Evolutionary conservation across 345 rosid genomes (phyloP), one percentile per base, ranked within the genome.

Genomic region (Nasturtium officinale): DNA sequence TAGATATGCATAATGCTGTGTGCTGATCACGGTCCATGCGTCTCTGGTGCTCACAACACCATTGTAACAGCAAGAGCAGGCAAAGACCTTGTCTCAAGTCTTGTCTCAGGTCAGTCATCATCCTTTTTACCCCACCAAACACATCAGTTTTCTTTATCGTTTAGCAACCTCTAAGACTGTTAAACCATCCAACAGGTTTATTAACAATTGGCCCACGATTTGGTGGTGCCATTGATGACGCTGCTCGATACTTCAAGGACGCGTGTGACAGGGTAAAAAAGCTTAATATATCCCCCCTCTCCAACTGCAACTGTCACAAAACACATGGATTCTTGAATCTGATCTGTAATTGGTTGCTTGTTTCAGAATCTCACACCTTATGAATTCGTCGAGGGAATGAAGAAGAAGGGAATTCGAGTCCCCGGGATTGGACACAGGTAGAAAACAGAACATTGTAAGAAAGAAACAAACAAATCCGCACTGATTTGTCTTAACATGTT

Each of bases 391-490:
- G 99, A 95, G 74, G 42, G 87, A 62, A 92, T 95, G 99, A 95
- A 92, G 87, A 95, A 95, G 92, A 91, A 90, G 82, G 99, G 99
- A 60, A 90, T 95, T 33, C 90, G 99, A 17, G 99, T 95, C 69
- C 99, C 99, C 1, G 98, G 98, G 63, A 92, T 91, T 45, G 98
- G 99, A 37, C 98, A 95, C 80, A 91, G 99, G 99, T 90, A 86
- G 66, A 10, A 10, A 53, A 64, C 48, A 58, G 0, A 60, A 2
- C 50, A 67, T 16, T 60, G 23, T 8, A 51, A 18, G 15, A 57
- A 74, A 26, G 15, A 57, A 74, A 37, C 0, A 28, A 38, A 18
- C 29, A 60, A 23, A 71, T n/a, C 2, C 15, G 0, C 30, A 47
- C 5, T 1, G 20, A 7, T 2, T n/a, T 51, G 9, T 25, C 26